Evolutionary conservation across 306 rosid genomes (phyloP).

Genomic region (Prunus dulcis): DNA sequence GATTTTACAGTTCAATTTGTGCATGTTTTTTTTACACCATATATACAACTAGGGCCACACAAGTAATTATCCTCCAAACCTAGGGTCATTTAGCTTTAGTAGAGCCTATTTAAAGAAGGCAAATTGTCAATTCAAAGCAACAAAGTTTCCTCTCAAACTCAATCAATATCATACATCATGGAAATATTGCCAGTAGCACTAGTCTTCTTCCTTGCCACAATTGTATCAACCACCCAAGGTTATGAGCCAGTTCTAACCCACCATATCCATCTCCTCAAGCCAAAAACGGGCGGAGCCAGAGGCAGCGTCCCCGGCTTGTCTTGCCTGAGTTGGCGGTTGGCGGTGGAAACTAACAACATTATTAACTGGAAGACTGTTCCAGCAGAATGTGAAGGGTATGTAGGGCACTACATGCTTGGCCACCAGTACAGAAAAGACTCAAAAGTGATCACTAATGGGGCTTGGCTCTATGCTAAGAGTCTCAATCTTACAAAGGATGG

Average conservation of each 20-base stretch:
- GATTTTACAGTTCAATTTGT: too few species aligned
- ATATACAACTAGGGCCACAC: neutral
- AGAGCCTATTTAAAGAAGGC: neutral
- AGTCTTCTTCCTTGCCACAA: constrained; percentile 18
- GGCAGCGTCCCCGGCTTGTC: constrained; percentile 5
- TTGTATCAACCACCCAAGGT: constrained; percentile 14
- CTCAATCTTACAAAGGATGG: constrained; percentile 22
- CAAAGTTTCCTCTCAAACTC: neutral
- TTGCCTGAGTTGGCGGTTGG: constrained; percentile 66
- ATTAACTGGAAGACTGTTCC: constrained; percentile 39
- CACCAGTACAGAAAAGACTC: constrained; percentile 44
- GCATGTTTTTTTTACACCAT: neutral
- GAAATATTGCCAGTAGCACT: neutral
- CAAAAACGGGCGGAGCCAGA: constrained; percentile 21
- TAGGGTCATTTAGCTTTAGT: neutral
- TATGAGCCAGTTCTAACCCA: constrained; percentile 1
- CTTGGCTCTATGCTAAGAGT: constrained; percentile 12
- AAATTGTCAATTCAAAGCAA: neutral
- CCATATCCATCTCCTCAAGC: constrained; percentile 37
- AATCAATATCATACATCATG: neutral
- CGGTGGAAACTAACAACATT: constrained; percentile 50
- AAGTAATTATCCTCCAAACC: neutral
- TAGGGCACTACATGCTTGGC: constrained; percentile 48
- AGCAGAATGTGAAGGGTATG: constrained; percentile 28
- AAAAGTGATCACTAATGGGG: constrained; percentile 27